phyloP scores from a whole-genome alignment of 331 rosid genomes.

The Malus hybrid region DNA sequence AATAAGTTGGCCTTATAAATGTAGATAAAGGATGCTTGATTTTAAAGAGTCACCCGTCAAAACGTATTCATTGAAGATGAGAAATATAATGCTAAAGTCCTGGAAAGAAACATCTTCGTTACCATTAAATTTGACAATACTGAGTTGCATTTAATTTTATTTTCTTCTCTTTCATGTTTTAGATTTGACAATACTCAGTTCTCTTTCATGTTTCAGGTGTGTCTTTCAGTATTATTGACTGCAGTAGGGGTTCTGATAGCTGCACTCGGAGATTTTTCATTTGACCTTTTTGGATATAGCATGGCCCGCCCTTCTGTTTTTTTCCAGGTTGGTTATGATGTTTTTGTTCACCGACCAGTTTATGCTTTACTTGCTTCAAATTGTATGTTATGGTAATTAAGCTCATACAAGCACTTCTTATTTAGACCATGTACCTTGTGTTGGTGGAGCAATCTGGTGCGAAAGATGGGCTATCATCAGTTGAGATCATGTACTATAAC shows the following conservation, averaged over 20 bases:
- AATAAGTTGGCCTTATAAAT: background rate
- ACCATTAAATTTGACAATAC: background rate
- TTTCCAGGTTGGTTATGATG: slow-evolving; percentile 57
- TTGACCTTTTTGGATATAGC: slow-evolving; percentile 84
- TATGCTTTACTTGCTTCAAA: background rate
- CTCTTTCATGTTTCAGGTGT: slow-evolving; percentile 53
- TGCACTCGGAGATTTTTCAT: slow-evolving; percentile 87
- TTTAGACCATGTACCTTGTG: slow-evolving; percentile 96
- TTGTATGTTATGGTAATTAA: background rate
- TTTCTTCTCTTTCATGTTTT: slow-evolving; percentile 21
- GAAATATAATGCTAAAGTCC: background rate
- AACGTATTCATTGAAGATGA: background rate
- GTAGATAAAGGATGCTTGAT: background rate
- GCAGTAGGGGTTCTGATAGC: slow-evolving; percentile 91
- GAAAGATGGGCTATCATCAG: slow-evolving; percentile 81
- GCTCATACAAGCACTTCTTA: slow-evolving; percentile 9
- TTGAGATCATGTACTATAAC: slow-evolving; percentile 94
- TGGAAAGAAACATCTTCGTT: slow-evolving; percentile 4
- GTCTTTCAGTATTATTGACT: slow-evolving; percentile 66
- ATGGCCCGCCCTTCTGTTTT: slow-evolving; percentile 91
- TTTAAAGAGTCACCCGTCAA: background rate
- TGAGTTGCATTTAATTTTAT: background rate
- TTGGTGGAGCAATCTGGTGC: slow-evolving; percentile 95
- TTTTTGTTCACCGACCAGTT: background rate
- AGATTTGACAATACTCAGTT: slow-evolving; percentile 36